Conservation (phyloP, 306 rosid species). For the Argentina anserina region DNA sequence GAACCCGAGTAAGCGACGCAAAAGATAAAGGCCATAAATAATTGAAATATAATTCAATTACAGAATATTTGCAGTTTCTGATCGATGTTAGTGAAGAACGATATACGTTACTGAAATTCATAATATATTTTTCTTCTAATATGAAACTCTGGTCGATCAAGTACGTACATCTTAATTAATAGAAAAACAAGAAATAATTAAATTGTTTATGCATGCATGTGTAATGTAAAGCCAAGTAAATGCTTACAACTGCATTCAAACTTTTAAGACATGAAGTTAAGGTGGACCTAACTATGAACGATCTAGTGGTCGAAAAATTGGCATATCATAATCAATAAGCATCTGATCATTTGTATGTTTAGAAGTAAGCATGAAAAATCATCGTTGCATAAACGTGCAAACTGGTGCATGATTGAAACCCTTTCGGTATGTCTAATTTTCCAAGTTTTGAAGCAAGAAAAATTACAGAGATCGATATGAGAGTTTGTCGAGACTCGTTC, state of each 20-base stretch:
- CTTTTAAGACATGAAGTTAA: constrained; percentile 6
- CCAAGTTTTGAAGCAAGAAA: not conserved
- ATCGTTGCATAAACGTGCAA: not conserved
- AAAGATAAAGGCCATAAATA: too few relatives aligned
- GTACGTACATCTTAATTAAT: not conserved
- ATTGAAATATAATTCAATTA: too few relatives aligned
- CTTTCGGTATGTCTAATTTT: constrained; percentile 3
- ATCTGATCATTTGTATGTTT: not conserved
- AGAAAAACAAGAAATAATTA: not conserved
- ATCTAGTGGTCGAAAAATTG: not conserved
- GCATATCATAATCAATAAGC: not conserved
- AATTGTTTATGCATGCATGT: not conserved
- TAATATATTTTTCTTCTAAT: too few relatives aligned
- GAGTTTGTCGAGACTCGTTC: not conserved
- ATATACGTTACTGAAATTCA: too few relatives aligned
- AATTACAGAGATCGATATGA: too few relatives aligned
- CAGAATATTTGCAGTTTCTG: too few relatives aligned
- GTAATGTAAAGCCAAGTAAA: constrained; percentile 7
- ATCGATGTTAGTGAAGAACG: too few relatives aligned
- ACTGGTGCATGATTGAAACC: not conserved
- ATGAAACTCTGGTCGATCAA: not conserved
- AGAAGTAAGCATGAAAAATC: not conserved
- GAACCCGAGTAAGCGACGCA: too few relatives aligned
- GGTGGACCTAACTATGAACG: not conserved
- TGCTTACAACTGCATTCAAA: constrained; percentile 12